Base-by-base conservation (phyloP, 768 basidiomycete genomes). In the Phlebiopsis gigantea region DNA sequence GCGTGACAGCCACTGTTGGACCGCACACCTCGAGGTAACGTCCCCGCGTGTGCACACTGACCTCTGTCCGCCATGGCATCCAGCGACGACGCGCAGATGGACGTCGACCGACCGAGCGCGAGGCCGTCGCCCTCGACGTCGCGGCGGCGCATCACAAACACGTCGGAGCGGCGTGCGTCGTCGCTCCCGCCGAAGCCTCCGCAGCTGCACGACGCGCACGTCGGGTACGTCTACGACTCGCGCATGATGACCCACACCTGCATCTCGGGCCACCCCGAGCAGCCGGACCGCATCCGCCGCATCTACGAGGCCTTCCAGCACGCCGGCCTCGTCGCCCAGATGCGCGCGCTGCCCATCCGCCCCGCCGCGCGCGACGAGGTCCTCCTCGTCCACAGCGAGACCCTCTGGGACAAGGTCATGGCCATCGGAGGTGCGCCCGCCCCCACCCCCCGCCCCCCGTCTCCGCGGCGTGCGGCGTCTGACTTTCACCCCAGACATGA, bases 401-500 rank as follows among this genome's bases (percentile, higher is more conserved):
- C 88, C 49, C 90, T 93, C 61, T 98, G 95, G 94, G 82, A 93
- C 61, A 91, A 90, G 71, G 87, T 98, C 21, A 75, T 88, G 57
- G 85, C 67, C 22, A 85, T 94, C 24, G 85, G 86, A 71, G 77
- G 94, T 95, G 70, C 74, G 89, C 78, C 55, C 56, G 26, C 39
- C 26, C n/a, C 17, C 34, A n/a, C 34, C 17, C 12, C 8, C 3
- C 17, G 34, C 34, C 12, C 17, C 12, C 34, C 34, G 8, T 17
- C 12, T 10, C 34, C 17, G 48, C 43, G 14, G 57, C 28, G 22
- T 44, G 6, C 22, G 46, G 19, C 28, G 25, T 60, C 21, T 51
- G 34, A 5, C 29, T 7, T 54, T n/a, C n/a, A n/a, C n/a, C n/a
- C n/a, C 67, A 92, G 93, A 80, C 53, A 82, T 95, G 80, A 80